A percentile compares a stretch with the other conserved stretches of the same genome.
phyloP scores from a whole-genome alignment of 768 basidiomycete genomes.

The Suillus sp. region DNA sequence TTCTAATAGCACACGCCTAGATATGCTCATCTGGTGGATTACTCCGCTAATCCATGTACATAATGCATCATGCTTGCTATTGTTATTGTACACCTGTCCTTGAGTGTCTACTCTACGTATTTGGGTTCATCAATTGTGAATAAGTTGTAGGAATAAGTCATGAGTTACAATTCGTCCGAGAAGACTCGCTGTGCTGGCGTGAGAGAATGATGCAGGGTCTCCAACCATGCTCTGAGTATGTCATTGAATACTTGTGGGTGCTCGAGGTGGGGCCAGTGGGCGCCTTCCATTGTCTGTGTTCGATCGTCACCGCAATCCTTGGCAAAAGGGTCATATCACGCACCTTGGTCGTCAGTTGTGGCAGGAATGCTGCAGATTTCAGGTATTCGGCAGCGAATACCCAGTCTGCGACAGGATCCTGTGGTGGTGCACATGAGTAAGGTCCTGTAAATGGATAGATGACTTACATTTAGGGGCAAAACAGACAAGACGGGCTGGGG shows the following conservation, averaged over 20 bases:
- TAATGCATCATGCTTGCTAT: slow-evolving; percentile 5
- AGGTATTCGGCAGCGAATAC: slow-evolving; percentile 28
- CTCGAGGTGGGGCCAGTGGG: slow-evolving; percentile 75
- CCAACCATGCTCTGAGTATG: slow-evolving; percentile 56
- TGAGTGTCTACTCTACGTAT: not conserved
- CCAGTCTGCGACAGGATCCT: slow-evolving; percentile 53
- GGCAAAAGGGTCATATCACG: slow-evolving; percentile 29
- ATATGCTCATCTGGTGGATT: slow-evolving; percentile 1
- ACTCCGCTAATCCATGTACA: not conserved
- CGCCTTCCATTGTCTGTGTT: slow-evolving; percentile 48
- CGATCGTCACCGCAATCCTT: slow-evolving; percentile 34
- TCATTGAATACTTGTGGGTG: slow-evolving; percentile 53
- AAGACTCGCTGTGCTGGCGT: not conserved
- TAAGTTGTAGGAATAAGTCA: not conserved
- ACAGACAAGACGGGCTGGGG: slow-evolving; percentile 43
- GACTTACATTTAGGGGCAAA: slow-evolving; percentile 40
- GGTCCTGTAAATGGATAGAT: not conserved
- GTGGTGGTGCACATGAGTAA: not conserved
- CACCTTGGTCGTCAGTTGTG: slow-evolving; percentile 39
- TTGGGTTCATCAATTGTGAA: not conserved
- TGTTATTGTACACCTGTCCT: not conserved
- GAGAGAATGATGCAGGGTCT: not conserved
- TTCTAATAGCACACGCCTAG: not conserved
- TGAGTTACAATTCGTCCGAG: not conserved
- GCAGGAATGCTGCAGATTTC: slow-evolving; percentile 34